Conservation (phyloP, 2,329 filamentous ascomycete genomes). For the Neopestalotiopsis rosae region DNA sequence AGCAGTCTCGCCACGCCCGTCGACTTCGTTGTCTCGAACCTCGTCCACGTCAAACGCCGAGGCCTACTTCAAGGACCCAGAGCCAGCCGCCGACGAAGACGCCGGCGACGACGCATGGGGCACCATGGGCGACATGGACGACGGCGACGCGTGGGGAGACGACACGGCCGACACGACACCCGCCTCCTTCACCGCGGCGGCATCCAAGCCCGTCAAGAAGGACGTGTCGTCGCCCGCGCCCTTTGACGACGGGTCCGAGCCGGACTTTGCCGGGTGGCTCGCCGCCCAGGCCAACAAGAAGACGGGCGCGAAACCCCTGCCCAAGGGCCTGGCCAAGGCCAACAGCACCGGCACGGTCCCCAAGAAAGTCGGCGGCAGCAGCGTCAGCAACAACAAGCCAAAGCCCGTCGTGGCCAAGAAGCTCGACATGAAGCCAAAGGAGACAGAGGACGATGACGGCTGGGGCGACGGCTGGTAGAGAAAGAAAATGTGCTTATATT, state of each 20-base stretch:
- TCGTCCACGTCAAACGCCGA: conserved; percentile 52
- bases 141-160: conserved; percentile 47
- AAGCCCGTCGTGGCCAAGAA: conserved; percentile 64
- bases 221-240: conserved; percentile 47
- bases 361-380: conserved; percentile 39
- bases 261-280: conserved; percentile 95
- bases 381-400: conserved; percentile 43
- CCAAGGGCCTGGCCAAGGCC: conserved; percentile 79
- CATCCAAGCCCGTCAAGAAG: conserved; percentile 39
- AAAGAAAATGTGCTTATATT: no score
- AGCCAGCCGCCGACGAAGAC: conserved; percentile 55
- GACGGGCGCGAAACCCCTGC: conserved; percentile 65
- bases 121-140: conserved; percentile 61
- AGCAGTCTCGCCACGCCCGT: conserved; percentile 56
- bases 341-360: conserved; percentile 36
- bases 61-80: conserved; percentile 43
- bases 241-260: conserved; percentile 85
- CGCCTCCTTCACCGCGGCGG: conserved; percentile 30
- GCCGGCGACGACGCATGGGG: conserved; percentile 81
- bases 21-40: conserved; percentile 49
- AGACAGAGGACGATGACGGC: conserved; percentile 60
- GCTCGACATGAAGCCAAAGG: conserved; percentile 71
- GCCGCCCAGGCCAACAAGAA: conserved; percentile 84
- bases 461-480: conserved; percentile 69
- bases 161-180: conserved; percentile 46